Conservation (phyloP, 345 rosid genomes). For the Triadica sebifera region DNA sequence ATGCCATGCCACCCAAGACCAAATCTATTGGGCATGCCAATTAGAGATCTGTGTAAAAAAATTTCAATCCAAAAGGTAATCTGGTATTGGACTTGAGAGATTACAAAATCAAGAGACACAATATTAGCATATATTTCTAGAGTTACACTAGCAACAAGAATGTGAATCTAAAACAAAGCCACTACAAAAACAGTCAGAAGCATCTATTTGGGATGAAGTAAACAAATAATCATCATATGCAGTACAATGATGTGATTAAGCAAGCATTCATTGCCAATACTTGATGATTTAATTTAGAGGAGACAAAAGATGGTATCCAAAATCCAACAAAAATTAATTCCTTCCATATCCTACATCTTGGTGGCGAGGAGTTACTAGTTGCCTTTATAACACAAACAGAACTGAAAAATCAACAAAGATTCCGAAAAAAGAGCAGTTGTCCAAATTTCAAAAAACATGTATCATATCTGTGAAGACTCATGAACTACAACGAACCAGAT, state of each 20-base stretch:
- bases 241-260: conserved; percentile 15
- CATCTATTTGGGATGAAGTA: conserved; percentile 4
- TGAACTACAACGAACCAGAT: conserved; percentile 36
- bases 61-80: neutral
- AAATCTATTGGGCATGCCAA: too few species aligned
- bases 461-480: conserved; percentile 29
- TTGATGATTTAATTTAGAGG: conserved; percentile 20
- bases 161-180: neutral
- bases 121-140: neutral
- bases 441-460: conserved; percentile 33
- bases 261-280: conserved; percentile 21
- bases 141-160: neutral
- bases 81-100: neutral
- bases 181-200: conserved; percentile 3
- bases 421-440: conserved; percentile 19
- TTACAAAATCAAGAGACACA: neutral
- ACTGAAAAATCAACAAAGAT: conserved; percentile 28
- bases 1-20: neutral
- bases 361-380: conserved; percentile 23
- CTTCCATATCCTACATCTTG: conserved; percentile 41
- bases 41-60: neutral
- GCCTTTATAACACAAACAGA: conserved; percentile 36
- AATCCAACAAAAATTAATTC: conserved; percentile 28
- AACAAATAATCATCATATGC: conserved; percentile 2
- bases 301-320: conserved; percentile 17